These are phyloP conservation scores for Leptodontidium sp. DNA, from an alignment of 2,329 filamentous ascomycete genomes.

Conservation along the genomic window DNA sequence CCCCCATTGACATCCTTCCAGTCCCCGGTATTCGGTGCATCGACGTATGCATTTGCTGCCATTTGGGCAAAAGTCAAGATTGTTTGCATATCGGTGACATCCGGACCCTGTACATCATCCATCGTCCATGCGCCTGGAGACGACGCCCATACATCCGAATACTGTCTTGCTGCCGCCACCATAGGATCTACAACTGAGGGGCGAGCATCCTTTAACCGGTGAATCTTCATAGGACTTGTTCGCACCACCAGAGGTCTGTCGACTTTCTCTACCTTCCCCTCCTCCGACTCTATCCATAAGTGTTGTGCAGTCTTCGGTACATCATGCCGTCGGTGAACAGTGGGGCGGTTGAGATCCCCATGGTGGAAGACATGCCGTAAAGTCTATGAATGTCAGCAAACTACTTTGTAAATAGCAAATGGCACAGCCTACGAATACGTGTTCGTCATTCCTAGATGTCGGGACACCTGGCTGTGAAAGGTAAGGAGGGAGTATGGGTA, in stretches of 20 bases:
- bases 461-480: slow-evolving; percentile 54
- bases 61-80: slow-evolving; percentile 87
- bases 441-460: slow-evolving; percentile 55
- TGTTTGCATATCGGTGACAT: slow-evolving; percentile 85
- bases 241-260: slow-evolving; percentile 65
- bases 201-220: slow-evolving; percentile 82
- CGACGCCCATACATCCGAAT: slow-evolving; percentile 72
- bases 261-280: slow-evolving; percentile 60
- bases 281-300: slow-evolving; percentile 70
- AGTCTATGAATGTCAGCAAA: slow-evolving; percentile 51
- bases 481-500: slow-evolving; percentile 43
- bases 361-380: slow-evolving; percentile 94
- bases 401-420: background rate
- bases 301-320: slow-evolving; percentile 61
- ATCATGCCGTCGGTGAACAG: slow-evolving; percentile 80
- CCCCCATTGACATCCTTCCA: slow-evolving; percentile 83
- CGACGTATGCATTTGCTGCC: slow-evolving; percentile 88
- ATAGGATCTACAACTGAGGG: slow-evolving; percentile 80
- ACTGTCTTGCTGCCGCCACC: slow-evolving; percentile 74
- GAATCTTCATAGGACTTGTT: slow-evolving; percentile 74
- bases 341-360: slow-evolving; percentile 80
- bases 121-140: slow-evolving; percentile 79
- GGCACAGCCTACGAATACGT: slow-evolving; percentile 59
- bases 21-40: slow-evolving; percentile 73
- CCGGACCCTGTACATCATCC: slow-evolving; percentile 80